A percentile compares a stretch with the other conserved stretches of the same genome.
phyloP scores from a whole-genome alignment of 352 stramenopile genomes.

The Hyaloperonospora arabidopsidis region DNA sequence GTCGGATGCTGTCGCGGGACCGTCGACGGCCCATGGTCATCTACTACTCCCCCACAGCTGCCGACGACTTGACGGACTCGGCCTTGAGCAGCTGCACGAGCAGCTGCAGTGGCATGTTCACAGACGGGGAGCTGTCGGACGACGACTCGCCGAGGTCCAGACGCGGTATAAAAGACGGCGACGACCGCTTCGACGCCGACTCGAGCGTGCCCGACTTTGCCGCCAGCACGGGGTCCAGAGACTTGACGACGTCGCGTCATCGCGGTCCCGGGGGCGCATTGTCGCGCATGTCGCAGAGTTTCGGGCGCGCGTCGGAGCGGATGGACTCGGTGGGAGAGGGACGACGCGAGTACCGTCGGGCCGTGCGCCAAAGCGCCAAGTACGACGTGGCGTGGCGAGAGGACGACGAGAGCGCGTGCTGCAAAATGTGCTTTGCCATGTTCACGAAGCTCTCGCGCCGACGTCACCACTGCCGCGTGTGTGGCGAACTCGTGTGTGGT shows the following conservation, averaged over 20 bases:
- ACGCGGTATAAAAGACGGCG: background rate
- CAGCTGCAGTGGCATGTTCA: constrained; percentile 8
- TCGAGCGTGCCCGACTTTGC: constrained; percentile 19
- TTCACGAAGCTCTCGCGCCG: constrained; percentile 69
- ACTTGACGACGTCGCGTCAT: constrained; percentile 8
- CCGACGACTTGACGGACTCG: constrained; percentile 2
- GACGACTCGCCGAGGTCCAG: constrained; percentile 13
- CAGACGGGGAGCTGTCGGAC: constrained; percentile 27
- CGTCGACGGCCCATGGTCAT: constrained; percentile 31
- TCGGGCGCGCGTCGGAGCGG: constrained; percentile 26
- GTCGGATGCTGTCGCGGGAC: constrained; percentile 18
- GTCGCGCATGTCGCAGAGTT: constrained; percentile 24
- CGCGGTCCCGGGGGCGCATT: constrained; percentile 9
- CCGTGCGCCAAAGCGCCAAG: constrained; percentile 38
- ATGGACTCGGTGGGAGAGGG: constrained; percentile 10
- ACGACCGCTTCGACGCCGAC: constrained; percentile 20
- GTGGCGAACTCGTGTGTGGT: constrained; percentile 68
- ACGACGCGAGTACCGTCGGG: constrained; percentile 8
- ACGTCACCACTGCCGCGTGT: constrained; percentile 75
- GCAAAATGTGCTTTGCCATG: constrained; percentile 58
- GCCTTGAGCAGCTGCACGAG: constrained; percentile 2
- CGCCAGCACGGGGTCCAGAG: constrained; percentile 21
- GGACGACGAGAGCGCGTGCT: constrained; percentile 51
- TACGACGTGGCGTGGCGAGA: constrained; percentile 67
- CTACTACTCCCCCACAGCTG: constrained; percentile 21